Conservation (phyloP, 495 filamentous ascomycete species). For the Xylaria curta region DNA sequence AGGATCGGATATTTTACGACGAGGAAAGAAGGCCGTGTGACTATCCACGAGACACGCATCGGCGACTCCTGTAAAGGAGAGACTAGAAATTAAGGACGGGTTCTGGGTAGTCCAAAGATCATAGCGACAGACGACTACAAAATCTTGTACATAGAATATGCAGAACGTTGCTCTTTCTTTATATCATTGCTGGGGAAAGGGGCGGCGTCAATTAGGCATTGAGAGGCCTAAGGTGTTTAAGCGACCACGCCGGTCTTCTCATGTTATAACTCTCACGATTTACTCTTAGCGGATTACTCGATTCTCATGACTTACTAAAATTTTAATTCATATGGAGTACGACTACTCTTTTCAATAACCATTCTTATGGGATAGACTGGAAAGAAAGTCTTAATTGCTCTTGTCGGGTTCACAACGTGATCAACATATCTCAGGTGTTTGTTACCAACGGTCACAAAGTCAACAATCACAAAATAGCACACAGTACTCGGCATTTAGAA, state of each 20-base stretch:
- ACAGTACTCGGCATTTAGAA: neutral
- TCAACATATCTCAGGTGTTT: neutral
- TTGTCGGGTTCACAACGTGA: neutral
- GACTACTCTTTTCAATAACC: neutral
- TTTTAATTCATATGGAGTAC: neutral
- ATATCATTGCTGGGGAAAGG: neutral
- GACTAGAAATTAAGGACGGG: conserved; percentile 16
- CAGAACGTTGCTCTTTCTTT: neutral
- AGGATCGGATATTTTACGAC: conserved; percentile 36
- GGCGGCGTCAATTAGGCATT: neutral
- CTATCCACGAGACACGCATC: conserved; percentile 18
- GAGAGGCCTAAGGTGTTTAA: neutral
- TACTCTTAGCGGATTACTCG: neutral
- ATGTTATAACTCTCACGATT: neutral
- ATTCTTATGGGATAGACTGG: neutral
- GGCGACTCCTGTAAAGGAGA: conserved; percentile 14
- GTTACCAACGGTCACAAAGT: neutral
- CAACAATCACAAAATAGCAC: neutral
- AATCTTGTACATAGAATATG: neutral
- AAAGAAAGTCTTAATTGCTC: neutral
- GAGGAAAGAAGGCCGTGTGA: conserved; percentile 26
- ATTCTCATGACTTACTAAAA: neutral
- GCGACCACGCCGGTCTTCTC: neutral
- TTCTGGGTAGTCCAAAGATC: conserved; percentile 11
- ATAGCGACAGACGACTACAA: neutral